Conservation (phyloP, 768 basidiomycete species). For the Lyophyllum semitale region DNA sequence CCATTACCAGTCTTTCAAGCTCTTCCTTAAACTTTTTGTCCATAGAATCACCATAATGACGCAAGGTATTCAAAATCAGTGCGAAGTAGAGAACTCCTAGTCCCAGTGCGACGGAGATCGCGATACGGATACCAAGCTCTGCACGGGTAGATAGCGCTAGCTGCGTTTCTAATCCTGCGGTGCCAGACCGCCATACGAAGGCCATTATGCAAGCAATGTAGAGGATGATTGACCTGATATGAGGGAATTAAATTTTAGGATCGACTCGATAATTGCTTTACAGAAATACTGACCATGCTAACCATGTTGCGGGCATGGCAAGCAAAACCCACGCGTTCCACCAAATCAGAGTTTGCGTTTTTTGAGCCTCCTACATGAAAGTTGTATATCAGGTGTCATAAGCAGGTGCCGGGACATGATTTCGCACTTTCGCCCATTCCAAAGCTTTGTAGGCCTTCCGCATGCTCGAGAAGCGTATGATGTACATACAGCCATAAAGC, state of each 20-base stretch:
- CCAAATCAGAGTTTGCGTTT: conserved; percentile 24
- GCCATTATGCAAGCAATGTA: conserved; percentile 52
- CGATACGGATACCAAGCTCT: conserved; percentile 55
- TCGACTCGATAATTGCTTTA: neutral
- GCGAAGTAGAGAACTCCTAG: conserved; percentile 55
- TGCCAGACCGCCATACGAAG: conserved; percentile 63
- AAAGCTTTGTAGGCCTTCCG: conserved; percentile 69
- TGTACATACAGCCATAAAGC: conserved; percentile 73
- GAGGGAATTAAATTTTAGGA: neutral
- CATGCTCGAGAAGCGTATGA: conserved; percentile 74
- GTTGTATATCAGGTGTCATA: neutral
- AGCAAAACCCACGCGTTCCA: conserved; percentile 72
- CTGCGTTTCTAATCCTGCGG: conserved; percentile 36
- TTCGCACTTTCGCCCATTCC: conserved; percentile 65
- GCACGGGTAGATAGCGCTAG: conserved; percentile 38
- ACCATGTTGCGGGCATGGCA: conserved; percentile 61
- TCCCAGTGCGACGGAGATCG: conserved; percentile 50
- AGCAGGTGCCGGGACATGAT: conserved; percentile 54
- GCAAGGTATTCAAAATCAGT: conserved; percentile 54
- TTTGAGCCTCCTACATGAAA: conserved; percentile 49
- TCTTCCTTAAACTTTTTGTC: conserved; percentile 27
- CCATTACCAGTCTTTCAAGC: neutral
- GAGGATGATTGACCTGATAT: conserved; percentile 48
- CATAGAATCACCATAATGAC: conserved; percentile 48
- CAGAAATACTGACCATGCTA: conserved; percentile 46